Evolutionary conservation across 2,329 filamentous ascomycete genomes (phyloP).

Genomic region (Trichoderma breve): DNA sequence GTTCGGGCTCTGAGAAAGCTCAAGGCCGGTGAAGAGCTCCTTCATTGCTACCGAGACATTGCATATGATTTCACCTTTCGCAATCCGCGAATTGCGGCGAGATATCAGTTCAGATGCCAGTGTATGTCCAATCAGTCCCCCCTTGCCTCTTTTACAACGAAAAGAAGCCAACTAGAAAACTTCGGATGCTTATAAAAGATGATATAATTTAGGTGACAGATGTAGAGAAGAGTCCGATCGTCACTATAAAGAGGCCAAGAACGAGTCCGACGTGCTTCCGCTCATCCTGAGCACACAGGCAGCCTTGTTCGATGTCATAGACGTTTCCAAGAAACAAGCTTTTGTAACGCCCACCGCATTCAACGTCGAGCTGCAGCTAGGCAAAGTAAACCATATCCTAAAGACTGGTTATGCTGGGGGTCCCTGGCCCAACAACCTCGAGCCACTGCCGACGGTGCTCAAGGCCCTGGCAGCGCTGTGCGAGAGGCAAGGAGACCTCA

Average conservation of each 20-base stretch:
- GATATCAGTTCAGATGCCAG: conserved; percentile 13
- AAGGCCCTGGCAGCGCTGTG: neutral
- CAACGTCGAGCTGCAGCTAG: neutral
- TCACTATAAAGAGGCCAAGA: neutral
- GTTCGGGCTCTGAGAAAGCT: neutral
- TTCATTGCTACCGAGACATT: conserved; percentile 7
- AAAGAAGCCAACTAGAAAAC: neutral
- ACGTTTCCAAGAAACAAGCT: neutral
- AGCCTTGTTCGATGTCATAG: neutral
- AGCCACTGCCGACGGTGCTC: conserved; percentile 8
- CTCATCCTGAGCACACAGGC: neutral
- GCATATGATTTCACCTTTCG: conserved; percentile 9
- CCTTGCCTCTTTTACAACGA: neutral
- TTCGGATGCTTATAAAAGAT: neutral
- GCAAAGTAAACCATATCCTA: neutral
- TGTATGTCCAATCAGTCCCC: neutral
- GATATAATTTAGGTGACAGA: neutral
- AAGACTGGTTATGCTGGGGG: neutral
- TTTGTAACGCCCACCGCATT: neutral
- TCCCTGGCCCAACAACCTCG: conserved; percentile 5
- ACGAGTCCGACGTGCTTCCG: neutral
- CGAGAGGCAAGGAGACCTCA: neutral
- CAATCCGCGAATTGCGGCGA: neutral
- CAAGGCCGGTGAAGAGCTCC: conserved; percentile 11
- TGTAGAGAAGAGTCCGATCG: neutral